Conservation (phyloP, 1,139 yeast species). For the Suhomyces ambrosiae region DNA sequence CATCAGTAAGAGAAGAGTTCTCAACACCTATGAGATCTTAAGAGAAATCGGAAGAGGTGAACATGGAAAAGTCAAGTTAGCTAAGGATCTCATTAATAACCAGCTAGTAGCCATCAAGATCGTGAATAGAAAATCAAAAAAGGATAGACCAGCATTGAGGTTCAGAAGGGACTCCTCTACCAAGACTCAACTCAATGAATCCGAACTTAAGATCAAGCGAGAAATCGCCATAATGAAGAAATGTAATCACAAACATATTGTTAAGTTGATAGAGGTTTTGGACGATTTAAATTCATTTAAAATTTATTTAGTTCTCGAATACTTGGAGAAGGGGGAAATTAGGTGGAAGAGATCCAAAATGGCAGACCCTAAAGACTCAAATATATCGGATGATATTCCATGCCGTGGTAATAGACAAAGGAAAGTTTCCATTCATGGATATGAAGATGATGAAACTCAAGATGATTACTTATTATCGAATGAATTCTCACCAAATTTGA, state of each 20-base stretch:
- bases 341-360: constrained; percentile 63
- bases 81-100: constrained; percentile 67
- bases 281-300: constrained; percentile 85
- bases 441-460: constrained; percentile 14
- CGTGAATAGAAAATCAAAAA: constrained; percentile 71
- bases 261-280: constrained; percentile 80
- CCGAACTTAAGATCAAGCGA: constrained; percentile 74
- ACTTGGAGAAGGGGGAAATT: constrained; percentile 89
- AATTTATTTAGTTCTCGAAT: constrained; percentile 88
- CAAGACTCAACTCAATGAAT: constrained; percentile 26
- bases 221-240: constrained; percentile 97
- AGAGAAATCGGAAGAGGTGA: constrained; percentile 92
- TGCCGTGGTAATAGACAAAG: constrained; percentile 32
- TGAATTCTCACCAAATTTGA: constrained; percentile 58
- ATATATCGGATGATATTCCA: constrained; percentile 31
- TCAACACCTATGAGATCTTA: constrained; percentile 88
- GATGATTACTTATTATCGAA: constrained; percentile 45
- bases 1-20: constrained; percentile 73
- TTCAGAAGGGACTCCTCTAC: constrained; percentile 38
- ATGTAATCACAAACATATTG: constrained; percentile 90
- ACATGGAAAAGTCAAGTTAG: constrained; percentile 95
- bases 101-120: constrained; percentile 91
- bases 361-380: constrained; percentile 8
- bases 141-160: constrained; percentile 54
- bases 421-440: constrained; percentile 7